Base-by-base conservation (phyloP, 2,329 filamentous ascomycete genomes). In the Septoria petroselini region DNA sequence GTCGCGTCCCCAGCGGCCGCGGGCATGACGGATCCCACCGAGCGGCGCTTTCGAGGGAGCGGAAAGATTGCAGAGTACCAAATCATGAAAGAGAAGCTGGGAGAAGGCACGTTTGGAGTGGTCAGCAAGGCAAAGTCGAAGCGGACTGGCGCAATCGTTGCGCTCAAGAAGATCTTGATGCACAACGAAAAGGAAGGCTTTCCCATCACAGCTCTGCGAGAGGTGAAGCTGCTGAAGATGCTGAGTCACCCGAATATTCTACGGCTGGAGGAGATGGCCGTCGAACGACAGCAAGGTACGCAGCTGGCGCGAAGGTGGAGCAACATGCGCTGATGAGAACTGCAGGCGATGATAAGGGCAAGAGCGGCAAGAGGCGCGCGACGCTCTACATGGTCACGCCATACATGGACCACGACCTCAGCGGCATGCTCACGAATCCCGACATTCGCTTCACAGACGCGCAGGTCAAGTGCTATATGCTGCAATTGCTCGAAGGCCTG, bases 111-210 rank as follows among this genome's bases (percentile, higher is more conserved):
- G 17, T 97, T 97, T 72, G 91, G 91, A 59, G 90, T 97, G 73
- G 93, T 97, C 31, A 89, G 95, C 70, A 93, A 91, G 65, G 93
- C 90, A 54, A 81, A 81, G 54, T 89, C 86, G 21, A 84, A 82
- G 63, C 86, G 80, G 63, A 87, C 83, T 1, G 85, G 87, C 46
- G 78, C 81, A 18, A 70, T 91, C 38, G 86, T 95, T 53, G 93
- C 93, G 3, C 71, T 98, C 65, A 98, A 98, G 76, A 97, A 97
- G 78, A 98, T 98, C 59, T 82, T 98, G 59, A 96, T 97, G 88
- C 93, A 97, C 69, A 95, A 97, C 69, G 93, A 98, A 74, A 97
- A 96, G 69, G 93, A 98, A 71, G 93, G 93, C 41, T 98, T 98
- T 62, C 93, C 93, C n/a, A 98, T 98, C 57, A 98, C 93, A 1